Percentiles rank a stretch among this genome's conserved stretches.
phyloP scores from a whole-genome alignment of 257 asterid species.

The Capsicum chinense region DNA sequence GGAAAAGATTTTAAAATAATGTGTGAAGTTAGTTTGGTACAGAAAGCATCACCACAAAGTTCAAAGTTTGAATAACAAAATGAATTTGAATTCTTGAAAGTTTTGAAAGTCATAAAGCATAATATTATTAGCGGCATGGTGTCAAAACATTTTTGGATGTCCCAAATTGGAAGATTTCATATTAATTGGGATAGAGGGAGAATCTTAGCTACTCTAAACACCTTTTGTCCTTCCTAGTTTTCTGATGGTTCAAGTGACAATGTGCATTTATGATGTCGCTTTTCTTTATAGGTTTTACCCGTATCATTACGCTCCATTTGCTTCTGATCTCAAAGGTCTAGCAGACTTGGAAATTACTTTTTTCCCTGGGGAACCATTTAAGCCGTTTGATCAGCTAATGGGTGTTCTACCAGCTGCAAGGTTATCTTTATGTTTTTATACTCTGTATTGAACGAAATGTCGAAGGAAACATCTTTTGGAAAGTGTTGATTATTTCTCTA shows the following conservation, averaged over 20 bases:
- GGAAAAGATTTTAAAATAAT: background rate
- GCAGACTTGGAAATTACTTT: conserved; percentile 84
- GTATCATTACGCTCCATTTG: conserved; percentile 97
- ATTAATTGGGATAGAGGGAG: conserved; percentile 10
- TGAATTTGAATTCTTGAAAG: conserved; percentile 1
- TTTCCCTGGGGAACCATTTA: conserved; percentile 88
- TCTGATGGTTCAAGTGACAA: conserved; percentile 3
- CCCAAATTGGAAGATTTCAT: background rate
- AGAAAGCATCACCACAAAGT: background rate
- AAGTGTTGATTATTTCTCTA: background rate
- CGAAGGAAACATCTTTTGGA: conserved; percentile 9
- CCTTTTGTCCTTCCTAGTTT: background rate
- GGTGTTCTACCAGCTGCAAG: conserved; percentile 98
- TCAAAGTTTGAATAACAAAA: background rate
- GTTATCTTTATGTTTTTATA: conserved; percentile 43
- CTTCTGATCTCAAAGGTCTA: conserved; percentile 86
- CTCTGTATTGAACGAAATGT: conserved; percentile 17
- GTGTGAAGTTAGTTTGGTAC: conserved; percentile 4
- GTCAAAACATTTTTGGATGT: background rate
- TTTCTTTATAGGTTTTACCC: conserved; percentile 85
- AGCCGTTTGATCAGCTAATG: conserved; percentile 97
- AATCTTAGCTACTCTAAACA: background rate
- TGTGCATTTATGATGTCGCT: conserved; percentile 12
- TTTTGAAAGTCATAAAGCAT: background rate
- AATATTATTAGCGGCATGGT: conserved; percentile 3